These are phyloP conservation scores for Omphalotus guepiniiformis DNA, from an alignment of 768 basidiomycete species.

Conservation along the genomic window DNA sequence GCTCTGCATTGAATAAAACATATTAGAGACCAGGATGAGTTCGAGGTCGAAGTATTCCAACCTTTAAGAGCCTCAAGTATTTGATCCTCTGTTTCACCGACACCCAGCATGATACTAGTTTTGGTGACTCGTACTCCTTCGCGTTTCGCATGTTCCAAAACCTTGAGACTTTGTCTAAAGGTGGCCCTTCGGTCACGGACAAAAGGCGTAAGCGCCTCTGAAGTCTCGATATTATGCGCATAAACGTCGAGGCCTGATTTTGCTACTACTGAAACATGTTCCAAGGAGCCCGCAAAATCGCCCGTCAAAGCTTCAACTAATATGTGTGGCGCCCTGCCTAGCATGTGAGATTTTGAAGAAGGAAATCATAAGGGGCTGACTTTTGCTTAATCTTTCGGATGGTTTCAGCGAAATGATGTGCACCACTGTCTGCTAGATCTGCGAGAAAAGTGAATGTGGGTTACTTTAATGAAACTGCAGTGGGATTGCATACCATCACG, in stretches of 20 bases:
- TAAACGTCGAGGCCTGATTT: conserved; percentile 95
- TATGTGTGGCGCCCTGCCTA: conserved; percentile 81
- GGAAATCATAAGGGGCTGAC: conserved; percentile 33
- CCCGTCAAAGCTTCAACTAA: conserved; percentile 96
- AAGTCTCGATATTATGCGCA: conserved; percentile 96
- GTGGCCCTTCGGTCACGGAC: conserved; percentile 94
- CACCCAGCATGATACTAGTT: conserved; percentile 98
- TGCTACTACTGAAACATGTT: conserved; percentile 78
- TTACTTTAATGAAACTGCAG: conserved; percentile 2
- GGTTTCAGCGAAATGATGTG: conserved; percentile 92
- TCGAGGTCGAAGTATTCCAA: conserved; percentile 27
- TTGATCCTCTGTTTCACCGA: conserved; percentile 87
- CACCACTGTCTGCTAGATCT: conserved; percentile 93
- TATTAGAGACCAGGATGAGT: neutral
- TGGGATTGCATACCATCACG: conserved; percentile 66
- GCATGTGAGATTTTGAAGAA: neutral
- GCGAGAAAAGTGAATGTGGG: neutral
- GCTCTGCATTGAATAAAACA: conserved; percentile 50
- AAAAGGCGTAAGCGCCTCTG: conserved; percentile 89
- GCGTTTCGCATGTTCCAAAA: conserved; percentile 79
- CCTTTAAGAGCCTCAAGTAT: conserved; percentile 79
- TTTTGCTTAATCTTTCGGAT: conserved; percentile 95
- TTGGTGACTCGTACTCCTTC: conserved; percentile 88
- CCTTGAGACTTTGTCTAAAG: conserved; percentile 79
- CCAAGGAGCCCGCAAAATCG: conserved; percentile 81